Conservation (phyloP, 345 rosid genomes). For the Euphorbia lathyris region DNA sequence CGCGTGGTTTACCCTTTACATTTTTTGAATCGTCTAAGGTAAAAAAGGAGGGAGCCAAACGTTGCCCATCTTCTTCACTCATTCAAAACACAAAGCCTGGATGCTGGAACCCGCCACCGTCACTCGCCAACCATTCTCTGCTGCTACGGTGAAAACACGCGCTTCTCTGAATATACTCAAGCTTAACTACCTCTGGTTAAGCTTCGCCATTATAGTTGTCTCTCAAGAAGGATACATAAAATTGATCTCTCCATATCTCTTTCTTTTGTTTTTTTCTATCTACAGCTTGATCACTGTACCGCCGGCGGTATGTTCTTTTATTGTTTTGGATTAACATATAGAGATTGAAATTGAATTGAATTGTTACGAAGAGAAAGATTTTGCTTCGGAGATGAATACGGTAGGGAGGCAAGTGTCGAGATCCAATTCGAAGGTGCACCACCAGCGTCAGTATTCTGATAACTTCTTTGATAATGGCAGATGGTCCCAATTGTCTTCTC, state of each 20-base stretch:
- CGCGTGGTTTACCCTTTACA: conserved; percentile 1
- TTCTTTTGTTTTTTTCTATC: not conserved
- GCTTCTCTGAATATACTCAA: not conserved
- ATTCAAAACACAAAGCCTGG: not conserved
- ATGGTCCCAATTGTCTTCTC: conserved; percentile 42
- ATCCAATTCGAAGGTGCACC: conserved; percentile 42
- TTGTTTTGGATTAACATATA: not conserved
- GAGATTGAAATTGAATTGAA: not conserved
- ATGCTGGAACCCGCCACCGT: conserved; percentile 4
- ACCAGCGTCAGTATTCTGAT: conserved; percentile 53
- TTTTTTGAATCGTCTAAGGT: not conserved
- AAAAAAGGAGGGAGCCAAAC: not conserved
- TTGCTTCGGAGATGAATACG: conserved; percentile 24
- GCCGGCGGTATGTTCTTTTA: conserved; percentile 6
- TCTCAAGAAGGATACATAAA: not conserved
- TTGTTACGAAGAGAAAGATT: not conserved
- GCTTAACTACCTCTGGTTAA: not conserved
- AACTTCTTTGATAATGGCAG: conserved; percentile 40
- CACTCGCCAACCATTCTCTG: not conserved
- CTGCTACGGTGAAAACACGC: not conserved
- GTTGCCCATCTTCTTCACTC: not conserved
- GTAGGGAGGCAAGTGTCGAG: conserved; percentile 44
- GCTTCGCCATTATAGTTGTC: not conserved
- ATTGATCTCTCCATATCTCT: not conserved
- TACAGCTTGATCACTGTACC: not conserved